Evolutionary conservation across 2,329 filamentous ascomycete genomes (phyloP), one percentile per base, ranked within the genome.

Genomic region (Coniella lustricola): DNA sequence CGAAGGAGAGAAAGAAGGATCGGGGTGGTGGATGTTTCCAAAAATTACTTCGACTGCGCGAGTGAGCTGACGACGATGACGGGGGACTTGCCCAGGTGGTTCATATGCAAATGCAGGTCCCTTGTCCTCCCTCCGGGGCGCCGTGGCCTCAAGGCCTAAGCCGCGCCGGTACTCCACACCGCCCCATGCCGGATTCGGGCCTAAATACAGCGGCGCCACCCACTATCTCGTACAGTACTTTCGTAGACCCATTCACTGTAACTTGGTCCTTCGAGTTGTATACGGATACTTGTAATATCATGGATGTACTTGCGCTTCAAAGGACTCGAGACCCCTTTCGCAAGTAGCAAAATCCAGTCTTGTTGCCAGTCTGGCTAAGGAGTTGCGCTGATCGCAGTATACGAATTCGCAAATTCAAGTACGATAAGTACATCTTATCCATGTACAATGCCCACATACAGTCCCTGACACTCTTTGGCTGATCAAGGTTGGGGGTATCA

Each of bases 401-500:
- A 29, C 25, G 10, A 29, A 10, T 29, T 29, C 10, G 25, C n/a
- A n/a, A n/a, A n/a, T n/a, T 29, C 10, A 10, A 5, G 10, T 10
- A 29, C 25, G 10, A 29, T 10, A 18, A 25, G 29, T 29, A 34
- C 32, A 37, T 31, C 36, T 25, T 14, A 33, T 22, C 37, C 39
- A 25, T 18, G 18, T 38, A 36, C 18, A 31, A 40, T 22, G n/a
- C 25, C 25, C 21, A 32, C 31, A 46, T 37, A 46, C 31, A 37
- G 25, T 29, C 25, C 25, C 10, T 29, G 25, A 29, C 5, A 46
- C 31, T 21, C 16, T 51, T 37, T 16, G 33, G 32, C n/a, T 34
- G 29, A 36, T 37, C 40, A 44, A 34, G 35, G 50, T 18, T 21
- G 20, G 48, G 50, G 49, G 47, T 53, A 53, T 50, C 50, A 44